Evolutionary conservation across 106 monocot genomes (phyloP), one percentile per base, ranked within the genome.

Genomic region (Dioscorea dumetorum): DNA sequence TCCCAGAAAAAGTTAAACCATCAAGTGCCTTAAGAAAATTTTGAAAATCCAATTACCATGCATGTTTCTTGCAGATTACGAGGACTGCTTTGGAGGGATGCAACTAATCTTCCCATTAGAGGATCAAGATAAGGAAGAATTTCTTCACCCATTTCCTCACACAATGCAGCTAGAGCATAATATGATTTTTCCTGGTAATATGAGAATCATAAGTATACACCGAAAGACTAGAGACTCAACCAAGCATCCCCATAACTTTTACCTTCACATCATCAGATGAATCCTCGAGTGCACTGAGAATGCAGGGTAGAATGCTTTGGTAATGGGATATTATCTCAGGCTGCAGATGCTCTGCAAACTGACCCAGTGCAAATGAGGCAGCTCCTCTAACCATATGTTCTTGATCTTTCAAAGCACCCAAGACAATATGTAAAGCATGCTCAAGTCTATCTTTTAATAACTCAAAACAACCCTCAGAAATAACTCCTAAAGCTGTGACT

Each of bases 191-290:
- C 99, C 97, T 99, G 82, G 15, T 67, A 63, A 69, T 48, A 34
- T 57, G 8, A 52, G 35, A 60, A 63, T 32, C 53, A 63, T 68
- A 32, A 41, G 41, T 41, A 41, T 41, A 41, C 41, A 41, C 41
- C 41, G 6, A 10, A 10, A 41, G 2, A 6, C 41, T 6, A 41
- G 41, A 41, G 5, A 41, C 41, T 41, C 41, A 41, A 41, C 6
- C 41, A 41, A 41, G 10, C 41, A 41, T 41, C 41, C 31, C 54
- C 24, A 70, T 7, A 54, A 51, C 28, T 49, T 41, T 33, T 77
- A 95, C 97, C 93, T 99, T 93, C n/a, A 99, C 99, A 87, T 93
- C 99, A 79, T 93, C 90, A 24, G 87, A 93, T 50, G 85, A 79
- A 81, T 99, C 99, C 28, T 99, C 99, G 66, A 99, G 75, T 12